A percentile compares a stretch with the other conserved stretches of the same genome.
phyloP scores from a whole-genome alignment of 495 filamentous ascomycete genomes.

The Aspergillus nidulans region DNA sequence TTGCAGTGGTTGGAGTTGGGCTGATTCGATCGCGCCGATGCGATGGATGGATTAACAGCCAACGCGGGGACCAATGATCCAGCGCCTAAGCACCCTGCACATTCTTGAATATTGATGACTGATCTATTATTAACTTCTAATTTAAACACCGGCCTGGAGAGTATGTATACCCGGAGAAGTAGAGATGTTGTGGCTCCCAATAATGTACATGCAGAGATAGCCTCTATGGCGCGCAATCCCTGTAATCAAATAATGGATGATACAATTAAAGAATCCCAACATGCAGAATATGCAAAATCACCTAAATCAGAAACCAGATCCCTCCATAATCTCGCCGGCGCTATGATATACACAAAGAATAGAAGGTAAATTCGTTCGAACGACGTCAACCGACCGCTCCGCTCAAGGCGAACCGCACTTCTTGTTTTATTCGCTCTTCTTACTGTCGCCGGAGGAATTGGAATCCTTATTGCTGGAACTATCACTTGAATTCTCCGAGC shows the following conservation, averaged over 20 bases:
- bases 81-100: constrained; percentile 1
- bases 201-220: constrained; percentile 6
- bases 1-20: constrained; percentile 15
- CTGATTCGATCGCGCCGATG: constrained; percentile 7
- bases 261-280: constrained; percentile 3
- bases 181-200: constrained; percentile 10
- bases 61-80: constrained; percentile 1
- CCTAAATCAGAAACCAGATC: constrained; percentile 1
- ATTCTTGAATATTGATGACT: constrained; percentile 1
- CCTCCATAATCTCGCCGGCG: constrained; percentile 37
- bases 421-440: constrained; percentile 34
- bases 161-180: constrained; percentile 8
- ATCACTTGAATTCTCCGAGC: constrained; percentile 24
- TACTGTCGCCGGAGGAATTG: constrained; percentile 30
- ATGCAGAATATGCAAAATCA: neutral
- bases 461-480: constrained; percentile 31
- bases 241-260: neutral
- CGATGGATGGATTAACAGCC: constrained; percentile 6
- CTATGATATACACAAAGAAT: constrained; percentile 41
- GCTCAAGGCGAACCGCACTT: constrained; percentile 56
- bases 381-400: constrained; percentile 6
- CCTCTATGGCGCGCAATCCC: constrained; percentile 1
- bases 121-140: constrained; percentile 2
- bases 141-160: neutral
- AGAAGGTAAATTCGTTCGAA: constrained; percentile 24